phyloP scores from a whole-genome alignment of 768 basidiomycete genomes.

The Lactifluus piperatus region DNA sequence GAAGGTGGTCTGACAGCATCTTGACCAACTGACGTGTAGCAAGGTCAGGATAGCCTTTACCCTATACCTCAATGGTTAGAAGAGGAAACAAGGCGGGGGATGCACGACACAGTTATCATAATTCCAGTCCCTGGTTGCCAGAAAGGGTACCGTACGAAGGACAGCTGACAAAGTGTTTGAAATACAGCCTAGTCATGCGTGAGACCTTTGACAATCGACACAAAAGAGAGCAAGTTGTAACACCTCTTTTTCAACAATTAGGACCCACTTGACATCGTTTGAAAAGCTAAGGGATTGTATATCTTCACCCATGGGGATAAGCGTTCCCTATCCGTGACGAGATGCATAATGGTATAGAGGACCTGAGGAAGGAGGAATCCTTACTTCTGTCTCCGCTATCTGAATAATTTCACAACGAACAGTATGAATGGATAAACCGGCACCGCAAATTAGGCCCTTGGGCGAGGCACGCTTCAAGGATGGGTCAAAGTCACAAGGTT shows the following conservation, averaged over 20 bases:
- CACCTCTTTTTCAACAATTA: slow-evolving; percentile 94
- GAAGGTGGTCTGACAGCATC: slow-evolving; percentile 58
- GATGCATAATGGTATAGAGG: not conserved
- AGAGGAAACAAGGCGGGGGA: not conserved
- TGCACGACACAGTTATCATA: slow-evolving; percentile 57
- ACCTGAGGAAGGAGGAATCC: not conserved
- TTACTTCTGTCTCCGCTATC: slow-evolving; percentile 52
- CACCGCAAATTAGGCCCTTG: slow-evolving; percentile 80
- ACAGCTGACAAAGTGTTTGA: slow-evolving; percentile 63
- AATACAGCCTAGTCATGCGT: slow-evolving; percentile 73
- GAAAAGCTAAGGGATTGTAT: slow-evolving; percentile 52
- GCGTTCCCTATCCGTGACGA: slow-evolving; percentile 41
- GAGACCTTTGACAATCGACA: not conserved
- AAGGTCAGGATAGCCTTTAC: slow-evolving; percentile 95
- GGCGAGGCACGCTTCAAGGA: slow-evolving; percentile 66
- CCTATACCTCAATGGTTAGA: slow-evolving; percentile 39
- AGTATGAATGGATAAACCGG: slow-evolving; percentile 50
- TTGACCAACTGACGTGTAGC: slow-evolving; percentile 82
- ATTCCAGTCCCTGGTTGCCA: slow-evolving; percentile 54
- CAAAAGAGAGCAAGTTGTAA: slow-evolving; percentile 1
- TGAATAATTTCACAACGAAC: slow-evolving; percentile 42
- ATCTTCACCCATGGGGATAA: slow-evolving; percentile 73
- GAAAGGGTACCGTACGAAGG: slow-evolving; percentile 39
- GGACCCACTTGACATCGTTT: slow-evolving; percentile 59
- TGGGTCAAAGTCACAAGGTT: not conserved